A percentile compares a stretch with the other conserved stretches of the same genome.
These are phyloP conservation scores for Vaucheria bursata DNA, from an alignment of 352 stramenopile genomes.

Conservation along the genomic window DNA sequence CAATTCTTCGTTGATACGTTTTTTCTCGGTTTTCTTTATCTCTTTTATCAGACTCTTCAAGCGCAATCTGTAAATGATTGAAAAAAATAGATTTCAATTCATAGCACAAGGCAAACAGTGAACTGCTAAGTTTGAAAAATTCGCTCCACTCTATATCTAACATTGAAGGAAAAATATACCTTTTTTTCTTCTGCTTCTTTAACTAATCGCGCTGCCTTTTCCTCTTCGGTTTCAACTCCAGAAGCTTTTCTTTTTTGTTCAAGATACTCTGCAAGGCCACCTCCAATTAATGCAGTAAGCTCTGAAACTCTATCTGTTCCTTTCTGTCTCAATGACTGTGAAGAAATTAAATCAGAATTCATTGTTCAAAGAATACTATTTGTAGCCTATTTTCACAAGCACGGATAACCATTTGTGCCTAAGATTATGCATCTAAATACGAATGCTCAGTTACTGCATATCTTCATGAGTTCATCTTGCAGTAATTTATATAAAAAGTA, in stretches of 20 bases:
- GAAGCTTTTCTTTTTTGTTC: constrained; percentile 8
- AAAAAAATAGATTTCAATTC: background rate
- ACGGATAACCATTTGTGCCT: background rate
- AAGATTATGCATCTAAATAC: background rate
- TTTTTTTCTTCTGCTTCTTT: constrained; percentile 16
- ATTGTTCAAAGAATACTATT: background rate
- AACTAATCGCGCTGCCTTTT: background rate
- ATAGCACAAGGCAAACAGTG: background rate
- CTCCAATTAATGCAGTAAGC: constrained; percentile 23
- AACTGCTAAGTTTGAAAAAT: background rate
- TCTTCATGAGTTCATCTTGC: background rate
- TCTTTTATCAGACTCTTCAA: constrained; percentile 15
- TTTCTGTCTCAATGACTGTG: constrained; percentile 26
- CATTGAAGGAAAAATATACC: constrained; percentile 16
- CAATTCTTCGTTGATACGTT: constrained; percentile 14
- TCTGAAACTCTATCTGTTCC: constrained; percentile 24
- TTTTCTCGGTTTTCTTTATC: constrained; percentile 14
- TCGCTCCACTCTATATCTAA: constrained; percentile 3
- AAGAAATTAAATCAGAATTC: background rate
- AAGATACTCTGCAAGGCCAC: constrained; percentile 26
- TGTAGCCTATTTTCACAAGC: background rate
- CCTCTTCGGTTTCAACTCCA: background rate
- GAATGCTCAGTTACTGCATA: background rate
- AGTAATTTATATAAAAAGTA: background rate
- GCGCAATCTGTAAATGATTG: constrained; percentile 13